phyloP scores from a whole-genome alignment of 345 rosid species.

The Lumnitzera littorea region DNA sequence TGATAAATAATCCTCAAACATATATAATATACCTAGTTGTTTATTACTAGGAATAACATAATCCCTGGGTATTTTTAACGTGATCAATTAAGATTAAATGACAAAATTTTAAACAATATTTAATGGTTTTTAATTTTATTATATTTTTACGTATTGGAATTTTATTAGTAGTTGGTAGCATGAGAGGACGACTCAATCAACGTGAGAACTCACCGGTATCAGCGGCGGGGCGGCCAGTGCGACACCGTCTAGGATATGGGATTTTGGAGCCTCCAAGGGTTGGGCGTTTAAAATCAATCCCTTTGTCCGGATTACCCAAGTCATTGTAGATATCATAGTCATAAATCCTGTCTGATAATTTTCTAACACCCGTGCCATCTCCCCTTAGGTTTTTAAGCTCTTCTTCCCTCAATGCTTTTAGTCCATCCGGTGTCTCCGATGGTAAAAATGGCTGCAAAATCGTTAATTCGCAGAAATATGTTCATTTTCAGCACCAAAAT shows the following conservation, averaged over 20 bases:
- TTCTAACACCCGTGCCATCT: constrained; percentile 58
- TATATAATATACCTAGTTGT: too few species aligned
- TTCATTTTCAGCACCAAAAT: too few species aligned
- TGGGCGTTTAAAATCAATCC: constrained; percentile 53
- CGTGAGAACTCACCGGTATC: constrained; percentile 39
- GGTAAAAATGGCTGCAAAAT: constrained; percentile 78
- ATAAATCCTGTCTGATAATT: constrained; percentile 72
- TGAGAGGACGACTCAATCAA: too few species aligned
- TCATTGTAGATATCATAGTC: constrained; percentile 86
- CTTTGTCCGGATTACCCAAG: constrained; percentile 85
- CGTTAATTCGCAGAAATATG: too few species aligned
- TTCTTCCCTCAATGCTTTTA: constrained; percentile 53
- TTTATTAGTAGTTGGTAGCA: too few species aligned
- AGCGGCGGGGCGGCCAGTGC: constrained; percentile 63
- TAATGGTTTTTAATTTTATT: too few species aligned
- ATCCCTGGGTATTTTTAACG: too few species aligned
- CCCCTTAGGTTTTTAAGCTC: constrained; percentile 72
- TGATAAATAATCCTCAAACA: too few species aligned
- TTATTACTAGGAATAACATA: too few species aligned
- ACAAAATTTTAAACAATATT: too few species aligned
- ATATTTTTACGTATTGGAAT: too few species aligned
- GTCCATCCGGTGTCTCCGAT: constrained; percentile 68
- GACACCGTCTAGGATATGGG: constrained; percentile 91
- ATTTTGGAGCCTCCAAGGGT: constrained; percentile 55
- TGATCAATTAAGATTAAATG: too few species aligned